Percentiles rank a stretch among this genome's conserved stretches.
phyloP scores from a whole-genome alignment of 1,284 basidiomycete genomes.

The Ganoderma leucocontextum region DNA sequence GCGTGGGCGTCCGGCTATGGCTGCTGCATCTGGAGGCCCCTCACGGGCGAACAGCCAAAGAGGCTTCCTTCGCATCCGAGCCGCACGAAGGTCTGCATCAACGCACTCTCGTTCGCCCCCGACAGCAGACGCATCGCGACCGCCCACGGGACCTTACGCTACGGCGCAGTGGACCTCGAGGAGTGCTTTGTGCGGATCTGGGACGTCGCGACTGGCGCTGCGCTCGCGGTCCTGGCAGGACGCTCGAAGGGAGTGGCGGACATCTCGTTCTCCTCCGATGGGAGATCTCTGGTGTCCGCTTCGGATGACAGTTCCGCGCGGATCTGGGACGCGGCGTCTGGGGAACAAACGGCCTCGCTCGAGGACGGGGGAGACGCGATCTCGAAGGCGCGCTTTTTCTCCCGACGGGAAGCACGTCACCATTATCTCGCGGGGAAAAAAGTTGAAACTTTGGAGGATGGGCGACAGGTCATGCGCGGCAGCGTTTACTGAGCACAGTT shows the following conservation, averaged over 20 bases:
- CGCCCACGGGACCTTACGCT: too few species aligned
- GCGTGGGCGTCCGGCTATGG: background rate
- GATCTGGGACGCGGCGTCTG: background rate
- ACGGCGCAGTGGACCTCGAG: too few species aligned
- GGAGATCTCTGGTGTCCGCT: background rate
- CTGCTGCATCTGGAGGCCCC: background rate
- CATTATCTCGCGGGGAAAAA: too few species aligned
- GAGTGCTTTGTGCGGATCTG: background rate
- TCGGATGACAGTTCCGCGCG: background rate
- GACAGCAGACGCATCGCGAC: background rate
- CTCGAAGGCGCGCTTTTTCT: background rate
- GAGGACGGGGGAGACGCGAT: background rate
- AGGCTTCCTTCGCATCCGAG: background rate
- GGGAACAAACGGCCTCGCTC: background rate
- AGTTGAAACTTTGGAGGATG: too few species aligned
- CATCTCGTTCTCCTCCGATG: background rate
- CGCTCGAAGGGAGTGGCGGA: background rate
- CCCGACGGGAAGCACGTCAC: background rate
- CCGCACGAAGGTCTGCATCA: background rate
- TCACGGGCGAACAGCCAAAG: background rate
- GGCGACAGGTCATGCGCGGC: background rate
- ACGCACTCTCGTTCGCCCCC: background rate
- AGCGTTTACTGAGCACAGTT: background rate
- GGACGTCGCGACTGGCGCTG: background rate
- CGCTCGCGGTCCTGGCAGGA: background rate